Evolutionary conservation across 2,329 filamentous ascomycete genomes (phyloP).

Genomic region (Fusarium sp.): DNA sequence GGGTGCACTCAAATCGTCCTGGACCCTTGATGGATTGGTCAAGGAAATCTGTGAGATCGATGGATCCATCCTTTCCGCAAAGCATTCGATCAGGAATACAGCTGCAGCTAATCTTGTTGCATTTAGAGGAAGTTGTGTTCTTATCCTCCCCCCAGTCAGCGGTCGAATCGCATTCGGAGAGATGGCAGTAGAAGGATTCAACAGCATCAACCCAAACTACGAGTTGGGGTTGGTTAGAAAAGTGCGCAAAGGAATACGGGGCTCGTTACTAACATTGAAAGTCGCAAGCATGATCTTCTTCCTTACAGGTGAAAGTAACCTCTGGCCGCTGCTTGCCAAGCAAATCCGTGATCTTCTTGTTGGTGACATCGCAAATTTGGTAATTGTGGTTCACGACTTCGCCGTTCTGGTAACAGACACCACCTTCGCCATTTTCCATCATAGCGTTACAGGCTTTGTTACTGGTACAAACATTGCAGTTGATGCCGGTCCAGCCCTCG

Average conservation of each 20-base stretch:
- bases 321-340: slow-evolving; percentile 88
- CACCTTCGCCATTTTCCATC: slow-evolving; percentile 85
- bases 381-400: slow-evolving; percentile 94
- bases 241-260: neutral
- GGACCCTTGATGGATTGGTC: slow-evolving; percentile 86
- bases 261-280: slow-evolving; percentile 82
- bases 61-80: slow-evolving; percentile 89
- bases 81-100: slow-evolving; percentile 94
- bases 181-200: slow-evolving; percentile 96
- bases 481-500: slow-evolving; percentile 95
- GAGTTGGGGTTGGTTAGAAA: slow-evolving; percentile 31
- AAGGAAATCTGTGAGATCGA: slow-evolving; percentile 93
- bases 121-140: slow-evolving; percentile 88
- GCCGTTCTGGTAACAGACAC: slow-evolving; percentile 92
- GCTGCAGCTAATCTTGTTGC: slow-evolving; percentile 85
- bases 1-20: slow-evolving; percentile 82
- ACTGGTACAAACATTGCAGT: slow-evolving; percentile 94
- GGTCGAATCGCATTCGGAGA: slow-evolving; percentile 82
- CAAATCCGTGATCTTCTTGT: slow-evolving; percentile 90
- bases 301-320: slow-evolving; percentile 93
- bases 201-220: slow-evolving; percentile 94
- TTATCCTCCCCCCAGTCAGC: slow-evolving; percentile 75
- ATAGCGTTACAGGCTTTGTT: slow-evolving; percentile 88
- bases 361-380: slow-evolving; percentile 98
- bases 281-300: slow-evolving; percentile 81